Percentiles rank a stretch among this genome's conserved stretches.
phyloP scores from a whole-genome alignment of 1,284 basidiomycete species.

The Amylostereum chailletii region DNA sequence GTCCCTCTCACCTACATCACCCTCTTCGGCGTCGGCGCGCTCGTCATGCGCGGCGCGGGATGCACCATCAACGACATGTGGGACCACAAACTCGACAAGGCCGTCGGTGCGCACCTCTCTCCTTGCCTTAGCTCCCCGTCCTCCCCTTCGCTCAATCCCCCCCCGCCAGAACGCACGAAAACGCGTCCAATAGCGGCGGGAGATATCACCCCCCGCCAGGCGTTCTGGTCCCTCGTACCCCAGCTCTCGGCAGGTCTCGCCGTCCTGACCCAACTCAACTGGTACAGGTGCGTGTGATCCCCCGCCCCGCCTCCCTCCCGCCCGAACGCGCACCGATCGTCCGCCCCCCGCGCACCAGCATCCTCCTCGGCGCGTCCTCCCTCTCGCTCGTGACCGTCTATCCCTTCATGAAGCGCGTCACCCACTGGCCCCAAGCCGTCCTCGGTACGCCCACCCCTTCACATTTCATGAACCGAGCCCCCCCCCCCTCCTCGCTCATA shows the following conservation, averaged over 20 bases:
- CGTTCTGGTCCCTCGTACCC: conserved; percentile 74
- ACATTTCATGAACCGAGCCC: not conserved
- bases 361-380: conserved; percentile 86
- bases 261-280: conserved; percentile 76
- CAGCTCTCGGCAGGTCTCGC: conserved; percentile 86
- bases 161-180: conserved; percentile 51
- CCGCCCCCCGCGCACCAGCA: conserved; percentile 38
- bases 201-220: conserved; percentile 71
- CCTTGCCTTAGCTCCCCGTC: not conserved
- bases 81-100: conserved; percentile 87
- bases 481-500: not conserved
- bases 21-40: conserved; percentile 84
- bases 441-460: conserved; percentile 52
- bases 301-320: not conserved
- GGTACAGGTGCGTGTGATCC: not conserved
- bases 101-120: conserved; percentile 68
- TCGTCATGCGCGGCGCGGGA: conserved; percentile 96
- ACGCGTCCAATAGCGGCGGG: conserved; percentile 73
- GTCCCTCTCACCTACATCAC: conserved; percentile 69
- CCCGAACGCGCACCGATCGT: not conserved
- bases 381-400: conserved; percentile 85
- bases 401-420: conserved; percentile 96
- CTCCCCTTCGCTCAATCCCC: conserved; percentile 28
- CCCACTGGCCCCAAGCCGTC: conserved; percentile 94
- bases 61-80: conserved; percentile 99